Conservation (phyloP, 73 alveolate species). For the Symbiodinium pilosum region DNA sequence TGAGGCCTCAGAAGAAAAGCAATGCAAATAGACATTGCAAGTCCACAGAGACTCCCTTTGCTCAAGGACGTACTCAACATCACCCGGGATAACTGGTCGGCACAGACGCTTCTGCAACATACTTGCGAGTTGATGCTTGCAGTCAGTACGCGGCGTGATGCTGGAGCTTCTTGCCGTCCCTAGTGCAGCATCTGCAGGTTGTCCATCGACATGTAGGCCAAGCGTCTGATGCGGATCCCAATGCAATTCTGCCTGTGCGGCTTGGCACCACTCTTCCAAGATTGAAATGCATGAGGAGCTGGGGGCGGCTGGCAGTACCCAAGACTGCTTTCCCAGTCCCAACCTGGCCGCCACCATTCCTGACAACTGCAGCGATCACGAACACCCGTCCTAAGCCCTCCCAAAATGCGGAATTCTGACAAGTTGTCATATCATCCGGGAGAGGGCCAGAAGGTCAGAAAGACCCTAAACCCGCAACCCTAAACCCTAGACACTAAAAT, state of each 20-base stretch:
- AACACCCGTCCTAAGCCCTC: too few species aligned
- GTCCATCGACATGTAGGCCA: too few species aligned
- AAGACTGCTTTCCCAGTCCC: not conserved
- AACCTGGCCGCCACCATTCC: not conserved
- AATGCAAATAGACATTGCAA: not conserved
- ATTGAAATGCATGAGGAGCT: not conserved
- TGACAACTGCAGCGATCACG: not conserved
- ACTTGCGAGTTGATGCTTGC: not conserved
- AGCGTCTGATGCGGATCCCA: not conserved
- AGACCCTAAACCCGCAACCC: not conserved
- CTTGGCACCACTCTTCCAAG: not conserved
- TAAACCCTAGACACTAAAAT: not conserved
- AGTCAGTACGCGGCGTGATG: not conserved
- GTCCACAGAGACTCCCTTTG: not conserved
- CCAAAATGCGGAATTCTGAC: too few species aligned
- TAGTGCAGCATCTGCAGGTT: too few species aligned
- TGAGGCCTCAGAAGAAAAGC: not conserved
- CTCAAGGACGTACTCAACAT: not conserved
- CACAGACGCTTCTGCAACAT: not conserved
- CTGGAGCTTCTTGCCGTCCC: not conserved
- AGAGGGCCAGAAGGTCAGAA: too few species aligned
- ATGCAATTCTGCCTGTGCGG: not conserved
- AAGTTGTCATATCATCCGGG: too few species aligned
- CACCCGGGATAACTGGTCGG: not conserved
- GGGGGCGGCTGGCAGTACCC: not conserved